A percentile compares a stretch with the other conserved stretches of the same genome.
Evolutionary conservation across 441 rosid species (phyloP).

Genomic region (Pelargonium citronellum): DNA sequence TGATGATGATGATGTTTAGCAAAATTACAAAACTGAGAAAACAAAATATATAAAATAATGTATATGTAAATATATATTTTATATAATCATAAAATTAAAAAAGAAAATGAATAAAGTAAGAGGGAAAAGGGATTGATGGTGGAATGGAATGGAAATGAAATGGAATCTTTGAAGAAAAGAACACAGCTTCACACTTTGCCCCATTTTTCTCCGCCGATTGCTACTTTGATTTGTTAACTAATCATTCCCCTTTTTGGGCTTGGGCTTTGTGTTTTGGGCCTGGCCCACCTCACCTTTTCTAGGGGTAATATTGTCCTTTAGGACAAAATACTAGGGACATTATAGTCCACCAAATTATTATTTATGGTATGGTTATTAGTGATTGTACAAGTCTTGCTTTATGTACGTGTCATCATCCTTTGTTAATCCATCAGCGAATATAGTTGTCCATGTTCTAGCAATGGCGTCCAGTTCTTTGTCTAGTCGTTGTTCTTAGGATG

Average conservation of each 20-base stretch:
- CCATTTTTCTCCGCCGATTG: slow-evolving; percentile 1
- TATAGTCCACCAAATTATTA: neutral
- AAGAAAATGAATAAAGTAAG: slow-evolving; percentile 1
- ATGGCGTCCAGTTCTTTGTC: too few species aligned
- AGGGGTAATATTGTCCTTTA: neutral
- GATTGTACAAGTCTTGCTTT: too few species aligned
- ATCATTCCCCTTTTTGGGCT: neutral
- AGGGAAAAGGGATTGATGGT: slow-evolving; percentile 6
- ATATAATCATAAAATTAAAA: slow-evolving; percentile 13
- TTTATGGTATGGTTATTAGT: too few species aligned
- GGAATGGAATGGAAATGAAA: slow-evolving; percentile 18
- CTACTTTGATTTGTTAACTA: neutral
- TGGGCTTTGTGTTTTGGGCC: neutral
- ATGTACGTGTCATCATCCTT: too few species aligned
- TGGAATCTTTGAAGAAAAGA: slow-evolving; percentile 41
- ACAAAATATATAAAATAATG: slow-evolving; percentile 16
- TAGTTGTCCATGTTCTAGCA: too few species aligned
- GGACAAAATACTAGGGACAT: neutral
- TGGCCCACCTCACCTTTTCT: neutral
- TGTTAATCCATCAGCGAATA: too few species aligned
- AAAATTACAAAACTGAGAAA: slow-evolving; percentile 26
- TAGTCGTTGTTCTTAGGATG: too few species aligned
- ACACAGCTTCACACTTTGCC: neutral
- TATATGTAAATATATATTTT: neutral
- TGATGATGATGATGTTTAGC: slow-evolving; percentile 31